phyloP scores from a whole-genome alignment of 345 rosid genomes.

The Populus nigra region DNA sequence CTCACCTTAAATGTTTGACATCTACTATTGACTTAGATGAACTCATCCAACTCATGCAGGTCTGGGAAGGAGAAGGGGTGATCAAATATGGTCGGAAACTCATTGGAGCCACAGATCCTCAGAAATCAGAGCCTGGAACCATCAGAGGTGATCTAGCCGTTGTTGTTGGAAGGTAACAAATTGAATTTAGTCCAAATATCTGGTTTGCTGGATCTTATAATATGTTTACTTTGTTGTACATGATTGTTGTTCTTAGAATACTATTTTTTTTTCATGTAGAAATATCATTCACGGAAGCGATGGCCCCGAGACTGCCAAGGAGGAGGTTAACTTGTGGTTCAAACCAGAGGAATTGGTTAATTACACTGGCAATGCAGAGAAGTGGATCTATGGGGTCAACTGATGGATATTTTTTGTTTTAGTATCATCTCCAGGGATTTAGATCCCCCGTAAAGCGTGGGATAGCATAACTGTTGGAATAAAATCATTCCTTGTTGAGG shows the following conservation, averaged over 20 bases:
- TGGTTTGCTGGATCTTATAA: neutral
- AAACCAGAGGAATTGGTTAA: constrained; percentile 86
- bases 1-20: neutral
- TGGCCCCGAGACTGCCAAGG: constrained; percentile 94
- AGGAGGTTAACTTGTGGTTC: constrained; percentile 91
- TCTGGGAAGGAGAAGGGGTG: constrained; percentile 99
- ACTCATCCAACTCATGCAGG: constrained; percentile 41
- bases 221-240: neutral
- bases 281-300: constrained; percentile 98
- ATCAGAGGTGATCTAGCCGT: constrained; percentile 97
- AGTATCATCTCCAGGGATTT: constrained; percentile 11
- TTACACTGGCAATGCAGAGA: constrained; percentile 79
- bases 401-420: constrained; percentile 25
- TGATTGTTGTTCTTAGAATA: neutral
- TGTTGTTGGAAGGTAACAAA: constrained; percentile 76
- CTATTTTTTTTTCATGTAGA: constrained; percentile 35
- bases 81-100: constrained; percentile 88
- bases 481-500: constrained; percentile 19
- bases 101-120: constrained; percentile 98
- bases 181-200: neutral
- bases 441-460: constrained; percentile 24
- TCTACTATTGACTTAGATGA: neutral
- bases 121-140: constrained; percentile 97
- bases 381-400: constrained; percentile 84
- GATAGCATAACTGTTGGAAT: constrained; percentile 31